phyloP scores from a whole-genome alignment of 228 moss, liverwort and hornwort genomes.

The Sphagnum magellanicum region DNA sequence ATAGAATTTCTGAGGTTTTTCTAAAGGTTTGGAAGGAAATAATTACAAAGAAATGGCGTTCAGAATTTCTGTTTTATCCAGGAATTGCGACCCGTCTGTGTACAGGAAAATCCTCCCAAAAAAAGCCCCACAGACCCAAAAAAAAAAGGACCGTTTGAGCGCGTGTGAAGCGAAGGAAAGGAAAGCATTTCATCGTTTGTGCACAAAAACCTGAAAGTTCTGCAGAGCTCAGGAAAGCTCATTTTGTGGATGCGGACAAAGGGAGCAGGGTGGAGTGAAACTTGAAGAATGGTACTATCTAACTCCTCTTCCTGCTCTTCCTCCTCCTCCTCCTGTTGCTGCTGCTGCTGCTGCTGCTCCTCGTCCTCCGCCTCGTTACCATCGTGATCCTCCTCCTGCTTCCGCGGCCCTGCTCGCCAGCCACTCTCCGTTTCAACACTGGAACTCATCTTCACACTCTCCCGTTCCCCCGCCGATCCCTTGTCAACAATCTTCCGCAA shows the following conservation, averaged over 20 bases:
- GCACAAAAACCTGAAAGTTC: slow-evolving; percentile 60
- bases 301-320: slow-evolving; percentile 29
- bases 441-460: too few species aligned
- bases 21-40: neutral
- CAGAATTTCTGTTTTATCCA: neutral
- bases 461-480: too few species aligned
- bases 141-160: neutral
- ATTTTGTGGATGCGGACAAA: slow-evolving; percentile 62
- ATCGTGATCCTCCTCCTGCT: too few species aligned
- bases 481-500: too few species aligned
- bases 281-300: slow-evolving; percentile 35
- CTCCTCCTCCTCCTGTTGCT: slow-evolving; percentile 10
- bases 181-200: neutral
- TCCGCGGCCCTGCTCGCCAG: too few species aligned
- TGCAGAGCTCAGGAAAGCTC: slow-evolving; percentile 67
- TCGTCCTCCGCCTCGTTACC: too few species aligned
- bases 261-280: slow-evolving; percentile 60
- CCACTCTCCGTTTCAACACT: too few species aligned
- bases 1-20: too few species aligned
- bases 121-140: neutral
- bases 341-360: too few species aligned
- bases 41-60: neutral
- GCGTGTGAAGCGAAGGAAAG: neutral
- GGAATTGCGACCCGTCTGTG: neutral
- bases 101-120: neutral